Base-by-base conservation (phyloP, 228 moss, liverwort and hornwort species). In the Sphagnum fallax region DNA sequence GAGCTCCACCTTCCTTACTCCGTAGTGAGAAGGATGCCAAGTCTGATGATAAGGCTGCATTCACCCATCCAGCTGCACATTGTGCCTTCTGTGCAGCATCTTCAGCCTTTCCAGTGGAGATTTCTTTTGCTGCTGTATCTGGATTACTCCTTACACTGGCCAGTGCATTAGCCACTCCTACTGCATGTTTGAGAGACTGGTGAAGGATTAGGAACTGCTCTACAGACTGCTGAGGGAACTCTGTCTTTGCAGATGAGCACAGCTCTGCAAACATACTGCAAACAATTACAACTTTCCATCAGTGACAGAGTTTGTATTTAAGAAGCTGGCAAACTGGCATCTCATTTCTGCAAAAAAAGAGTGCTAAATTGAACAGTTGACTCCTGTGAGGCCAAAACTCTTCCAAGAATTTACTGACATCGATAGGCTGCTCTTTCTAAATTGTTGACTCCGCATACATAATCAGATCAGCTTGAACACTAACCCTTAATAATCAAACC, bases 181-280 rank as follows among this genome's bases (percentile, higher is more conserved):
- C 76, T 16, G 90, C 90, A 51, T 90, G 82, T 63, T 86, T 90
- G 6, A 98, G 78, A 16, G 89, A 83, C 49, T 94, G 98, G 70
- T 89, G 87, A 49, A 98, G 83, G 50, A 65, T 75, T 49, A 98
- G 74, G 53, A 98, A 98, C 51, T 90, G 87, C 76, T 98, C 98
- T 73, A 98, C 98, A 12, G 90, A 92, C 6, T 87, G 85, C 60
- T 94, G 94, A 5, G 98, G 98, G 18, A 89, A 81, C 61, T 94
- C 94, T 4, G 87, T 83, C 72, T 90, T 86, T 50, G 98, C 92
- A 64, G 82, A 75, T 49, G 92, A 72, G 50, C 94, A 92, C 0
- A 98, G 79, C 61, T 98, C 98, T 4, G 98, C 94, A 59, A 98
- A 98, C 86, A 94, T 92, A 76, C 98, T 98, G 71, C n/a, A 5